These are phyloP conservation scores for Diddensiella caesifluorescens DNA, from an alignment of 805 yeast species.

Conservation along the genomic window DNA sequence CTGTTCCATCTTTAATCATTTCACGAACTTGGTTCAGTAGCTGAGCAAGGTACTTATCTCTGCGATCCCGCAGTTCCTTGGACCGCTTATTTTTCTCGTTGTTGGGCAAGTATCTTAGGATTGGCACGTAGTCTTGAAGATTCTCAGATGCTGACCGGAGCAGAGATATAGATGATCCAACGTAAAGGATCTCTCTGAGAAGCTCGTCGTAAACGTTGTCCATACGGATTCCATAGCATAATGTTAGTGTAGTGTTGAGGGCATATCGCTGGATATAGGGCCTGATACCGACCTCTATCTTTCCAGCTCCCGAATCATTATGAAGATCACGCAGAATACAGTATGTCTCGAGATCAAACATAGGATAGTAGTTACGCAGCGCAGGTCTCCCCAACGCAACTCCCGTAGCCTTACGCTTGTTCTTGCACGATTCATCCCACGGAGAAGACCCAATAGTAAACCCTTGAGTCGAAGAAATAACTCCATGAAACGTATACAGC, in stretches of 20 bases:
- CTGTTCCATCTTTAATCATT: conserved; percentile 28
- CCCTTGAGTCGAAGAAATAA: conserved; percentile 44
- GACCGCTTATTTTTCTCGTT: conserved; percentile 29
- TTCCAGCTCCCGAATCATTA: conserved; percentile 18
- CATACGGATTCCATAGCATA: conserved; percentile 39
- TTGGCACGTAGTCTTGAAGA: conserved; percentile 36
- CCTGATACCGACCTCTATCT: conserved; percentile 25
- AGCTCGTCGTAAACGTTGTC: conserved; percentile 32
- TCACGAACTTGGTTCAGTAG: conserved; percentile 31
- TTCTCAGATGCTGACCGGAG: conserved; percentile 37
- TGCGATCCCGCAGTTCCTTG: conserved; percentile 27
- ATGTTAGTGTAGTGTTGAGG: conserved; percentile 37
- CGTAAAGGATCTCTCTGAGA: conserved; percentile 30
- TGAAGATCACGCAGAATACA: conserved; percentile 34
- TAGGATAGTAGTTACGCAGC: conserved; percentile 32
- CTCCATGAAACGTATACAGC: conserved; percentile 60
- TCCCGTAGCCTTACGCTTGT: conserved; percentile 37
- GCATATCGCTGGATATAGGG: conserved; percentile 36
- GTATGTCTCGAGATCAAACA: conserved; percentile 35
- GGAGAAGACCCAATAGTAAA: conserved; percentile 42
- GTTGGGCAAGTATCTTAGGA: conserved; percentile 32
- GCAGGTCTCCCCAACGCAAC: conserved; percentile 37
- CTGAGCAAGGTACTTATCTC: conserved; percentile 31
- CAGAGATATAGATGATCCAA: conserved; percentile 32
- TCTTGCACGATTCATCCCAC: conserved; percentile 37